These are phyloP conservation scores for Suhomyces guaymorum DNA, from an alignment of 1,139 yeast genomes.

Conservation along the genomic window DNA sequence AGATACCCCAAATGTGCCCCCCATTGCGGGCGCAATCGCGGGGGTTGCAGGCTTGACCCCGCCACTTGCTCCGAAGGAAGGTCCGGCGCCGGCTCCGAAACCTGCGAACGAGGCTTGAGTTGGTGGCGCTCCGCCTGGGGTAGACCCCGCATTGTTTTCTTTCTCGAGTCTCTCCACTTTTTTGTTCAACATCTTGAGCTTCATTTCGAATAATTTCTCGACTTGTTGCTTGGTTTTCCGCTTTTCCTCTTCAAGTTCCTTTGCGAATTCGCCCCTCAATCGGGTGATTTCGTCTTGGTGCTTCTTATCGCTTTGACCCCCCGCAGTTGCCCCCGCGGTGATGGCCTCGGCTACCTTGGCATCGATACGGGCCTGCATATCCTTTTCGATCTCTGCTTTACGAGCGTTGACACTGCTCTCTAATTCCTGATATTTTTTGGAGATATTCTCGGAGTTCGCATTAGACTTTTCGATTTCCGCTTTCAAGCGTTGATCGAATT, in stretches of 20 bases:
- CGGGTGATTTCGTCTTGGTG: constrained; percentile 26
- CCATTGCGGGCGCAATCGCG: not conserved
- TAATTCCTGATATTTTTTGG: constrained; percentile 21
- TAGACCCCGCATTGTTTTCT: constrained; percentile 12
- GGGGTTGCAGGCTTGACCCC: not conserved
- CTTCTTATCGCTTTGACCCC: constrained; percentile 13
- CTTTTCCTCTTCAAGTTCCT: constrained; percentile 35
- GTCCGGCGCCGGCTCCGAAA: not conserved
- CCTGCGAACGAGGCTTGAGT: constrained; percentile 6
- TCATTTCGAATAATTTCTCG: constrained; percentile 44
- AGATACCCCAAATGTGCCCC: constrained; percentile 1
- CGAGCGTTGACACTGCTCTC: constrained; percentile 21
- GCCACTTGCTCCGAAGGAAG: not conserved
- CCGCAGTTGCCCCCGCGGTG: not conserved
- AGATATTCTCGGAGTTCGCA: constrained; percentile 13
- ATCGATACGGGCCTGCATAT: constrained; percentile 17
- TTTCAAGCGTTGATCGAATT: constrained; percentile 16
- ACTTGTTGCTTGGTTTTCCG: constrained; percentile 32
- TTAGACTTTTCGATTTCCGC: constrained; percentile 1
- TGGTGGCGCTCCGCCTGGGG: constrained; percentile 1
- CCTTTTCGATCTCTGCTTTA: constrained; percentile 23
- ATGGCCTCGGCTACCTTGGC: constrained; percentile 1
- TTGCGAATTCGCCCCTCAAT: constrained; percentile 31
- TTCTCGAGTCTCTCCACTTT: constrained; percentile 40
- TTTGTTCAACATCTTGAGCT: constrained; percentile 45